Evolutionary conservation across 139 green algal species (phyloP), one percentile per base, ranked within the genome.

Genomic region (Mychonastes homosphaera): DNA sequence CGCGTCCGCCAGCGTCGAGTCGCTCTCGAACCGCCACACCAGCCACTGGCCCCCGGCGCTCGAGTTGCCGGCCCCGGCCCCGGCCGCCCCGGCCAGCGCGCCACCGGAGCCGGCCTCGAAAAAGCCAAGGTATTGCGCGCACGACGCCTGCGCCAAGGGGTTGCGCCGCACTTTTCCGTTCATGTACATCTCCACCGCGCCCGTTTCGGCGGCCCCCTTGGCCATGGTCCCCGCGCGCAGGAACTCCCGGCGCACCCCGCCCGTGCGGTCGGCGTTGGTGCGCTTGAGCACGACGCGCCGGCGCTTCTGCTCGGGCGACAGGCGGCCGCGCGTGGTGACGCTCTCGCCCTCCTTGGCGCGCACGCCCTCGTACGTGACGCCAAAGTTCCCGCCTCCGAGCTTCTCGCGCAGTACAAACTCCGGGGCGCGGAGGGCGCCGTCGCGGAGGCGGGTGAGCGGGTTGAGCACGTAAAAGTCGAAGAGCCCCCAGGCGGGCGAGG

Each of bases 341-440:
- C 56, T 68, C 32, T 70, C 33, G n/a, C 51, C 49, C 6, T 57
- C 46, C 48, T 78, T 61, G 32, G 64, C 3, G 19, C 13, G 12
- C 43, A 48, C 46, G 24, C 60, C 81, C 70, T 95, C 86, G 46
- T 70, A 87, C 2, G 77, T 76, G 21, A 73, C 64, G 1, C 87
- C 87, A 74, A 88, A 95, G 78, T 95, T 95, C 54, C 87, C 87
- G 24, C 79, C 79, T 2, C 87, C 87, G 40, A 95, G 72, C 65
- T 79, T 83, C 26, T 79, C 68, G 3, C 77, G 63, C 40, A 84
- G 61, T 28, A 52, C 61, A 59, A 84, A 84, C 38, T 80, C 53
- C 0, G 19, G 26, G 23, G 56, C 57, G 7, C 21, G 63, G 43
- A 69, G 87, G 19, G 67, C 76, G 28, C 56, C 69, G n/a, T 68